Evolutionary conservation across 2,329 filamentous ascomycete species (phyloP).

Genomic region (Parastagonospora nodorum): DNA sequence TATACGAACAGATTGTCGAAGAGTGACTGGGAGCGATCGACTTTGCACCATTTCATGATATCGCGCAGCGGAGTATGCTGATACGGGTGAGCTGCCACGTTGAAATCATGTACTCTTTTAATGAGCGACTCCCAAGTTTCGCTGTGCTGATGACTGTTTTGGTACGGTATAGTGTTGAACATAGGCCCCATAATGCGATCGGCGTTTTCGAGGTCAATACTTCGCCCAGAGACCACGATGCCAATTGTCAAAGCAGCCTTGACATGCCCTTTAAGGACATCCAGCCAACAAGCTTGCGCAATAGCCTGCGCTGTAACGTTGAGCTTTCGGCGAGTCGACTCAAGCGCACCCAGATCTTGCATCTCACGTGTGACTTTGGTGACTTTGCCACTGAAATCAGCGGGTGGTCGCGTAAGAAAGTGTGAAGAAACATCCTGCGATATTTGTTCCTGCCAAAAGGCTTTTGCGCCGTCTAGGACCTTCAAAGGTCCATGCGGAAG

Average conservation of each 20-base stretch:
- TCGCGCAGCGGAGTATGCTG: constrained; percentile 80
- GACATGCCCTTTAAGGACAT: constrained; percentile 62
- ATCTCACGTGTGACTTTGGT: constrained; percentile 43
- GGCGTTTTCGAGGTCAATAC: constrained; percentile 68
- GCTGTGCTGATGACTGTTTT: constrained; percentile 51
- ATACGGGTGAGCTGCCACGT: constrained; percentile 69
- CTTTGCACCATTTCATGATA: constrained; percentile 77
- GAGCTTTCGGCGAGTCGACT: constrained; percentile 59
- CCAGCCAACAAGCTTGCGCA: constrained; percentile 75
- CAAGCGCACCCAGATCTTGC: constrained; percentile 53
- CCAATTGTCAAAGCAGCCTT: constrained; percentile 64
- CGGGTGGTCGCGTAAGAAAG: constrained; percentile 21
- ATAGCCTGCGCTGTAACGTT: constrained; percentile 80
- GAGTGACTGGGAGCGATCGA: constrained; percentile 54
- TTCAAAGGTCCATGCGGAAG: constrained; percentile 72
- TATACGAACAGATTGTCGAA: constrained; percentile 88
- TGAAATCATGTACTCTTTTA: constrained; percentile 70
- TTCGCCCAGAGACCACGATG: constrained; percentile 77
- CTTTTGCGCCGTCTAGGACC: constrained; percentile 51
- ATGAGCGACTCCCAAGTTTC: constrained; percentile 67
- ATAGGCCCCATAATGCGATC: constrained; percentile 77
- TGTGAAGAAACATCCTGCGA: constrained; percentile 38
- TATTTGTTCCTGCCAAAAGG: constrained; percentile 73
- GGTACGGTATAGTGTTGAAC: constrained; percentile 87
- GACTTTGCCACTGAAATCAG: constrained; percentile 19